Conservation (phyloP, 306 rosid species). For the Arachis stenosperma region DNA sequence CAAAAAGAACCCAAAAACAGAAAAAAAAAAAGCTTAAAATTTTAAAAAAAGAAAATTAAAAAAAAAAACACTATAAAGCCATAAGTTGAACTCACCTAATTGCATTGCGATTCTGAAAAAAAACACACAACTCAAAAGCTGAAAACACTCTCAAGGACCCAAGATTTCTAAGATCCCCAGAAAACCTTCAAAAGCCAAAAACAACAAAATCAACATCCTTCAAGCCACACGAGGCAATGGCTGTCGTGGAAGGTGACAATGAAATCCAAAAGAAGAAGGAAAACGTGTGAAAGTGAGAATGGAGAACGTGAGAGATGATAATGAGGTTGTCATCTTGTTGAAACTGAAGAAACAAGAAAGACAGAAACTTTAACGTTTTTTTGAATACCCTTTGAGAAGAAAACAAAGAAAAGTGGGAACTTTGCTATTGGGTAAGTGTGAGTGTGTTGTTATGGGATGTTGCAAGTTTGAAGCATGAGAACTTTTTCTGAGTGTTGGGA, state of each 20-base stretch:
- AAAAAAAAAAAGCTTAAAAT: not conserved
- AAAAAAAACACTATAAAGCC: not conserved
- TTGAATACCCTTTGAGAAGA: not conserved
- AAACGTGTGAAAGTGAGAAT: conserved; percentile 43
- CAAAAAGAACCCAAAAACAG: not conserved
- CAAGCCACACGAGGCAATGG: conserved; percentile 46
- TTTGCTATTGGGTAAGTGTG: not conserved
- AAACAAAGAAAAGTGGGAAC: conserved; percentile 2
- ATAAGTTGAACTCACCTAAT: conserved; percentile 45
- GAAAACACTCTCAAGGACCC: conserved; percentile 36
- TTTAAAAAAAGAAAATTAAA: not conserved
- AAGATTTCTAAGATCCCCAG: conserved; percentile 34
- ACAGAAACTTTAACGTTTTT: not conserved
- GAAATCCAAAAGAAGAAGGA: conserved; percentile 30
- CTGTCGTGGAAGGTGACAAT: conserved; percentile 32
- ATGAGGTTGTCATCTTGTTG: conserved; percentile 35
- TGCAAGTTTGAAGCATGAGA: conserved; percentile 30
- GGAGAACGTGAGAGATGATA: conserved; percentile 47
- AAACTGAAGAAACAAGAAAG: conserved; percentile 34
- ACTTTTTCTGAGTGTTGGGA: not conserved
- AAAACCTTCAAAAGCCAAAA: conserved; percentile 26
- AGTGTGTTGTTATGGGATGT: conserved; percentile 1
- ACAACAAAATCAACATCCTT: conserved; percentile 36
- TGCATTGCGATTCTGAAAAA: conserved; percentile 47
- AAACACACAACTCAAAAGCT: conserved; percentile 29